Conservation (phyloP, 169 alveolate species). For the Plasmodium yoelii region DNA sequence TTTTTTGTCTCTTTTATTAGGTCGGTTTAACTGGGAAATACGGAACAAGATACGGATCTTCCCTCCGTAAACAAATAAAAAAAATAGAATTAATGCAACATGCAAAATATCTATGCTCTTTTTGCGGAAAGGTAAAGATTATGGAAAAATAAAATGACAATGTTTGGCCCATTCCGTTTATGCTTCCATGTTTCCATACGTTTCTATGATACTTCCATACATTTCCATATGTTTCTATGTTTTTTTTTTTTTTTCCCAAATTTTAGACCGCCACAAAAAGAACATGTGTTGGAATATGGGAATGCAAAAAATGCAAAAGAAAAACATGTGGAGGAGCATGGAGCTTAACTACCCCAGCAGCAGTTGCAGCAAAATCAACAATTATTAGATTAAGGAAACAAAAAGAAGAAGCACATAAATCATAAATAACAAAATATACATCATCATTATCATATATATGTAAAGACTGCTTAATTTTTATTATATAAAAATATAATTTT, state of each 20-base stretch:
- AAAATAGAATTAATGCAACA: slow-evolving; percentile 95
- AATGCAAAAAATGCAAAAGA: slow-evolving; percentile 95
- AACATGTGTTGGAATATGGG: slow-evolving; percentile 98
- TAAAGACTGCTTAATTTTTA: too few relatives aligned
- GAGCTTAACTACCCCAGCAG: slow-evolving; percentile 96
- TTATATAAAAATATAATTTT: too few relatives aligned
- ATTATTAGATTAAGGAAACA: slow-evolving; percentile 85
- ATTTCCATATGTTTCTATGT: not conserved
- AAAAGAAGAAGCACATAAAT: slow-evolving; percentile 82
- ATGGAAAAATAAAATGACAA: not conserved
- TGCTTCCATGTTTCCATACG: too few relatives aligned
- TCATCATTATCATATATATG: too few relatives aligned
- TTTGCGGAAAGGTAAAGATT: slow-evolving; percentile 94
- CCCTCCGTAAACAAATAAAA: slow-evolving; percentile 97
- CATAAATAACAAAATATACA: not conserved
- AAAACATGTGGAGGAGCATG: slow-evolving; percentile 98
- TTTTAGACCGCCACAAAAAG: slow-evolving; percentile 92
- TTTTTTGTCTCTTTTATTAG: slow-evolving; percentile 75
- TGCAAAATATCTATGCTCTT: slow-evolving; percentile 95
- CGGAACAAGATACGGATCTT: slow-evolving; percentile 99
- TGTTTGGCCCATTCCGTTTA: too few relatives aligned
- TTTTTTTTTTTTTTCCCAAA: not conserved
- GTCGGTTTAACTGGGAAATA: slow-evolving; percentile 99
- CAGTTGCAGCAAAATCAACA: slow-evolving; percentile 94
- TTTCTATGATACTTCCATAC: too few relatives aligned